Evolutionary conservation across 768 basidiomycete species (phyloP), one percentile per base, ranked within the genome.

Genomic region (Tricholoma saponaceum): DNA sequence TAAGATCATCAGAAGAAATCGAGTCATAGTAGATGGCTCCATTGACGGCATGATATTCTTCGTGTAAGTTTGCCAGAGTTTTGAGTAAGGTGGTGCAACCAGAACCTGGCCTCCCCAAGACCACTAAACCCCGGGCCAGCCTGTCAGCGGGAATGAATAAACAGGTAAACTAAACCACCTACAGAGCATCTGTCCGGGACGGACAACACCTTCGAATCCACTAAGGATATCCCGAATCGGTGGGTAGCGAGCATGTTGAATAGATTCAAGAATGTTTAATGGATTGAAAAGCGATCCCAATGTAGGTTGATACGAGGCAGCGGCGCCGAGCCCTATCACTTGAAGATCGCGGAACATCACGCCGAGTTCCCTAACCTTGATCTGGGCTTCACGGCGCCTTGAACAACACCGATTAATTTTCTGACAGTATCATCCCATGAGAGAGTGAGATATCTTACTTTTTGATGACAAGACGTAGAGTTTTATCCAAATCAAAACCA

Each of bases 41-140:
- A n/a, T 83, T 71, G 23, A 95, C 80, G 2, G 73, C 67, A 55
- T 90, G 78, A 63, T 80, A 95, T 58, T 87, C 87, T 4, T 77
- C 76, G 1, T 84, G 82, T 60, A 86, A 81, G 69, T 95, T 94
- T 13, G 93, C 80, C 51, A 96, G 80, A 0, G 82, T 80, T 71
- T 92, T 93, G 44, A 97, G 81, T 51, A 97, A 79, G 0, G 95
- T 92, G 25, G 82, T 85, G 69, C 93, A 95, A 3, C 94, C 93
- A 0, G 90, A 84, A n/a, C 89, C 89, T 1, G 93, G 93, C 23
- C 90, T 80, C 32, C 93, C 93, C 20, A 95, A 80, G 9, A 95
- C 92, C 23, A 95, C 89, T 89, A 64, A 51, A 20, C 25, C 2
- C n/a, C n/a, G n/a, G n/a, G n/a, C n/a, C 43, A 41, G 16, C 23